Evolutionary conservation across 495 filamentous ascomycete species (phyloP).

Genomic region (Penicillium maclennaniae): DNA sequence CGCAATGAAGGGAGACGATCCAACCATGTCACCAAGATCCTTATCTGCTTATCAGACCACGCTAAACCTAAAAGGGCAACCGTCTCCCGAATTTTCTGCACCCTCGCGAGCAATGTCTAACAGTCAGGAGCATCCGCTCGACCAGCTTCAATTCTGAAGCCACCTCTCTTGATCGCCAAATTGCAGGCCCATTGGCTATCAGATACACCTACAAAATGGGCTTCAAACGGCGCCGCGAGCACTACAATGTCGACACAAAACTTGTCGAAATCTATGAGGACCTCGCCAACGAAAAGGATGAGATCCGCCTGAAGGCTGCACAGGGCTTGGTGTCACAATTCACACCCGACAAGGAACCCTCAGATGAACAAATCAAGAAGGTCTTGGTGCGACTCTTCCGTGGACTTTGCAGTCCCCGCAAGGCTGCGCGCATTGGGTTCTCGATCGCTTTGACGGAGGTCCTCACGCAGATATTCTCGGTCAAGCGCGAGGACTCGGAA

Average conservation of each 20-base stretch:
- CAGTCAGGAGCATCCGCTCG: conserved; percentile 16
- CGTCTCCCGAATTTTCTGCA: conserved; percentile 25
- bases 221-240: conserved; percentile 45
- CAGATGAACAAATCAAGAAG: conserved; percentile 42
- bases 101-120: conserved; percentile 11
- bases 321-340: conserved; percentile 45
- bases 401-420: conserved; percentile 84
- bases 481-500: conserved; percentile 26
- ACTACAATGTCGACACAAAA: conserved; percentile 43
- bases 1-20: neutral
- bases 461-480: conserved; percentile 52
- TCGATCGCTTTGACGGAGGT: conserved; percentile 85
- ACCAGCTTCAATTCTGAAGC: conserved; percentile 13
- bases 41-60: conserved; percentile 24
- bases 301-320: conserved; percentile 48
- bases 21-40: neutral
- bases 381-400: conserved; percentile 66
- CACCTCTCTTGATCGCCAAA: conserved; percentile 1
- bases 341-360: conserved; percentile 37
- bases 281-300: conserved; percentile 50
- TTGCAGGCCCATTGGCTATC: conserved; percentile 2
- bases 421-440: conserved; percentile 87
- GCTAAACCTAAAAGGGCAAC: conserved; percentile 21
- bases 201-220: conserved; percentile 19
- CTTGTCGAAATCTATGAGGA: conserved; percentile 55